phyloP scores from a whole-genome alignment of 768 basidiomycete species.

The Guyanaporus albipodus region DNA sequence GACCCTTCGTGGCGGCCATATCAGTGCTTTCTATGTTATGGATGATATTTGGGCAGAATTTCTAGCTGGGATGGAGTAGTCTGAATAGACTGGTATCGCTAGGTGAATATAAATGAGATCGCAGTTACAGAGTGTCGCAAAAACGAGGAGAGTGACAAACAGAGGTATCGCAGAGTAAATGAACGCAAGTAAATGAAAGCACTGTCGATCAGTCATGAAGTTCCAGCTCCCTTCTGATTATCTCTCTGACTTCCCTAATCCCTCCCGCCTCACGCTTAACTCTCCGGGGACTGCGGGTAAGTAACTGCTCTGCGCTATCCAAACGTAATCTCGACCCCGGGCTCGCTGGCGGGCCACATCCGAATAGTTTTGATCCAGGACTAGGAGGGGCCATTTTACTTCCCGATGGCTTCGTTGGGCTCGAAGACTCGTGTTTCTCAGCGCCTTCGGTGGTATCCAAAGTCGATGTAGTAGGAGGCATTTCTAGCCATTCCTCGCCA shows the following conservation, averaged over 20 bases:
- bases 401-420: slow-evolving; percentile 36
- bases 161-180: slow-evolving; percentile 16
- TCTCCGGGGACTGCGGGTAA: slow-evolving; percentile 66
- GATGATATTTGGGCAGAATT: slow-evolving; percentile 44
- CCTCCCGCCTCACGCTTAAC: slow-evolving; percentile 72
- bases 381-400: slow-evolving; percentile 29
- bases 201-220: slow-evolving; percentile 46
- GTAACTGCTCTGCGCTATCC: slow-evolving; percentile 57
- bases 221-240: slow-evolving; percentile 76
- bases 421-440: slow-evolving; percentile 17
- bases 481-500: slow-evolving; percentile 53
- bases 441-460: slow-evolving; percentile 13
- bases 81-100: slow-evolving; percentile 1
- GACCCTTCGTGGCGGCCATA: slow-evolving; percentile 46
- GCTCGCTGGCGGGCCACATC: slow-evolving; percentile 37
- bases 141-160: slow-evolving; percentile 1
- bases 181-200: slow-evolving; percentile 27
- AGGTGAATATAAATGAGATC: neutral
- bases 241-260: slow-evolving; percentile 74
- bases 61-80: slow-evolving; percentile 17
- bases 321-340: slow-evolving; percentile 49
- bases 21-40: slow-evolving; percentile 42
- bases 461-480: slow-evolving; percentile 30
- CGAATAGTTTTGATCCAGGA: slow-evolving; percentile 36
- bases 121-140: slow-evolving; percentile 17